Base-by-base conservation (phyloP, 108 stramenopile species). In the Cyclotella atomus region DNA sequence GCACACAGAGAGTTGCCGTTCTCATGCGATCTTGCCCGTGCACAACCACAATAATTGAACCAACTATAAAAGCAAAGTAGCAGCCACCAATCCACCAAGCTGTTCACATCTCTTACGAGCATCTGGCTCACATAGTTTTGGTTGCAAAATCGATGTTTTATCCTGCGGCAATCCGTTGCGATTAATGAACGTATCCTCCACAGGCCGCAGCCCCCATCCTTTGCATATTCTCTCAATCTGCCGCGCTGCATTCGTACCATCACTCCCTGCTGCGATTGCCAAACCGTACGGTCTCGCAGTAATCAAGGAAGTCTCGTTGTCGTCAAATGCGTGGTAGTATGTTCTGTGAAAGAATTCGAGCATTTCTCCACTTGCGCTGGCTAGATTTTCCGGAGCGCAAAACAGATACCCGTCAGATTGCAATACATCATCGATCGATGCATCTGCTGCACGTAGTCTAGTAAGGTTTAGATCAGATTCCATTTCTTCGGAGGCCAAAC, bases 241-340 rank as follows among this genome's bases (percentile, higher is more conserved):
- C n/a, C n/a, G 9, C 9, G 47, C 38, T 41, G 38, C 38, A 41
- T 41, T 41, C 38, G 38, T 9, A 41, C 38, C 38, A 41, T 41
- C 38, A 41, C 38, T 41, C 7, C 38, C 38, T 12, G 38, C 38
- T 12, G 38, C 38, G 7, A 41, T 41, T 41, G 38, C 38, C 12
- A 41, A 41, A 7, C 47, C 47, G n/a, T 49, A 49, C 4, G 47
- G 47, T 4, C 47, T 9, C 4, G 16, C 47, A n/a, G 47, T 49
- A 10, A 49, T 4, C n/a, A 19, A 4, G 9, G 47, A 49, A n/a
- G n/a, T 49, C 47, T 49, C 47, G n/a, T 49, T 17, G n/a, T 49
- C 47, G n/a, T 49, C 47, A n/a, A 49, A 49, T n/a, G n/a, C n/a
- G n/a, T 49, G 47, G n/a, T 49, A 49, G 47, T 49, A 49, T n/a